phyloP scores from a whole-genome alignment of 129 eudicot species.

The Oenanthe sinensis region DNA sequence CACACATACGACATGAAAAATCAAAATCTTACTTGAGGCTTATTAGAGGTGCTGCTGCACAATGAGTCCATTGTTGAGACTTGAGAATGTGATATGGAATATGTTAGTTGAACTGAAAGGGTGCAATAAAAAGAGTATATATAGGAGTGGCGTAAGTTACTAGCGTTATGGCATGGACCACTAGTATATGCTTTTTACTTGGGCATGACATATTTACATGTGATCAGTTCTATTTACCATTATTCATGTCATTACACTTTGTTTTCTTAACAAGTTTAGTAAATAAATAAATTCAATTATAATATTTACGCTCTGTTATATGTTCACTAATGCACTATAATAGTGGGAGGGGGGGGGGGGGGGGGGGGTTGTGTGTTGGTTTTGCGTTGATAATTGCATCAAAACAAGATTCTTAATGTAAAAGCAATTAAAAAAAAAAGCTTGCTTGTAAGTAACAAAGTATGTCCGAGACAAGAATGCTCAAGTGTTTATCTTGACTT shows the following conservation, averaged over 20 bases:
- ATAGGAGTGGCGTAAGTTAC: conserved; percentile 18
- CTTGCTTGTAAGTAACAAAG: neutral
- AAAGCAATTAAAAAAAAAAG: neutral
- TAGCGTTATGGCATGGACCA: neutral
- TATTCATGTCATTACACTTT: too few relatives aligned
- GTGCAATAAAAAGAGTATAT: conserved; percentile 23
- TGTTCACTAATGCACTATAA: too few relatives aligned
- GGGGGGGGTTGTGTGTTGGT: too few relatives aligned
- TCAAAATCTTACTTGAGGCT: neutral
- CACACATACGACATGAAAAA: neutral
- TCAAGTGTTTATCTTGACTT: neutral
- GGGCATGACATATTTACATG: neutral
- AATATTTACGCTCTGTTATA: too few relatives aligned
- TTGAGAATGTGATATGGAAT: conserved; percentile 25
- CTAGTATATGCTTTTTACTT: neutral
- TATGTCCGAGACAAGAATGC: neutral
- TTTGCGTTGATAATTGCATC: neutral
- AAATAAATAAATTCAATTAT: too few relatives aligned
- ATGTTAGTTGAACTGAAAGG: conserved; percentile 21
- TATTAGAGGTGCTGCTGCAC: neutral
- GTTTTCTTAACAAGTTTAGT: too few relatives aligned
- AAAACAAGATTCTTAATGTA: neutral
- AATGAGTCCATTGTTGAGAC: neutral
- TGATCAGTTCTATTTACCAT: neutral
- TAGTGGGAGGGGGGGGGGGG: too few relatives aligned